Evolutionary conservation across 768 basidiomycete genomes (phyloP), one percentile per base, ranked within the genome.

Genomic region (Trametes villosa): DNA sequence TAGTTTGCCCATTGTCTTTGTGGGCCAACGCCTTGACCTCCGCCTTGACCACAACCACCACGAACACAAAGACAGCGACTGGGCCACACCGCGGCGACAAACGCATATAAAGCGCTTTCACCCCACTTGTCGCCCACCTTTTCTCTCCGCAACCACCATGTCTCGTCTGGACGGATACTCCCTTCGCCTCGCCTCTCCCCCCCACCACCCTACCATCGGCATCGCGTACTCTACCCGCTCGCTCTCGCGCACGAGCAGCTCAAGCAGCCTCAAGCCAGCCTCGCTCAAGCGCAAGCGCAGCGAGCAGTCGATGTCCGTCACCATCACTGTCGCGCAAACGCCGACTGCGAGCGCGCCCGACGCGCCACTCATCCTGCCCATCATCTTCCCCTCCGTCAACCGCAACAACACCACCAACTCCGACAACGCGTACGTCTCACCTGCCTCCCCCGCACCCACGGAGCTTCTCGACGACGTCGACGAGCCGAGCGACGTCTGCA

Each of bases 381-480:
- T 62, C 50, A 45, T 62, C 45, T 51, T 62, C 27, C 60, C 60
- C 26, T 55, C 49, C 42, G 36, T 57, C 24, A 26, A 61, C 22
- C 31, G 34, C 13, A 27, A 47, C 47, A 2, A 42, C 17, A 52
- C 56, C 17, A 52, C 44, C 13, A 27, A 47, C 47, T 1, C 48
- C 17, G 53, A 59, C 17, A 52, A 49, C 13, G 33, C 45, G 2
- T 62, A 53, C 31, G 29, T 40, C 20, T 55, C 46, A 5, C 68
- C 68, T 8, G 57, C 62, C 9, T 73, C 73, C 1, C 72, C 73
- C 29, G 65, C 62, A 12, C 61, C 70, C 9, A 74, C 73, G 15
- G 71, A 73, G 51, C 66, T 73, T 22, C 40, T 68, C 51, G 66
- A 66, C 30, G 61, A 66, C 11, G n/a, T 24, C 3, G 17, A 27